Base-by-base conservation (phyloP, 306 rosid species). In the Rosa rugosa region DNA sequence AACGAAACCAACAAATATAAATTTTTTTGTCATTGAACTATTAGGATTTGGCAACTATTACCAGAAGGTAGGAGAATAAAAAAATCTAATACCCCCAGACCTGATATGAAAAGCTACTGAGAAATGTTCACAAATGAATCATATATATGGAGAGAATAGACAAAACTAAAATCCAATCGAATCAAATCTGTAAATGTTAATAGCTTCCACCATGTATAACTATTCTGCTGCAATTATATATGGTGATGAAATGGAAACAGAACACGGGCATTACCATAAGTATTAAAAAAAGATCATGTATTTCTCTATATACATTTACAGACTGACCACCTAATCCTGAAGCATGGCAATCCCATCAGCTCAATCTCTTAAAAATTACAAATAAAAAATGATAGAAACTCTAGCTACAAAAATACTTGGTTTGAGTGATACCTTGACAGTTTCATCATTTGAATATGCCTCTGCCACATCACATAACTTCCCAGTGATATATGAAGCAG, bases 401-500 rank as follows among this genome's bases (percentile, higher is more conserved):
- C 36, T 22, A 77, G 23, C 27, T n/a, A 23, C 38, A 23, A 25
- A 78, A 71, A 47, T 12, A 47, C 5, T 31, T 53, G 18, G 20
- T 50, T 62, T 1, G 22, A 77, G 65, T 38, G 56, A 87, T 91
- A 96, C 99, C 99, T 92, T 90, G 27, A 93, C 92, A 45, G 88
- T 84, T 91, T 89, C 98, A 75, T 93, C 97, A 81, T 89, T 88
- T 82, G 99, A 96, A 87, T 89, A 91, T 77, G 99, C 90, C 83
- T 93, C 99, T 47, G 97, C 99, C 65, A 90, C 85, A 77, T 96
- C 99, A 76, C 97, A 96, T 77, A 93, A 84, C 86, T 93, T 96
- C 80, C 98, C 99, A 75, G 82, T 81, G 73, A 96, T 90, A 80
- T 93, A 93, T 5, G 96, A 87, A 73, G 96, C 87, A 79, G 94